Evolutionary conservation across 495 filamentous ascomycete genomes (phyloP).

Genomic region (Tuber umbilicatum): DNA sequence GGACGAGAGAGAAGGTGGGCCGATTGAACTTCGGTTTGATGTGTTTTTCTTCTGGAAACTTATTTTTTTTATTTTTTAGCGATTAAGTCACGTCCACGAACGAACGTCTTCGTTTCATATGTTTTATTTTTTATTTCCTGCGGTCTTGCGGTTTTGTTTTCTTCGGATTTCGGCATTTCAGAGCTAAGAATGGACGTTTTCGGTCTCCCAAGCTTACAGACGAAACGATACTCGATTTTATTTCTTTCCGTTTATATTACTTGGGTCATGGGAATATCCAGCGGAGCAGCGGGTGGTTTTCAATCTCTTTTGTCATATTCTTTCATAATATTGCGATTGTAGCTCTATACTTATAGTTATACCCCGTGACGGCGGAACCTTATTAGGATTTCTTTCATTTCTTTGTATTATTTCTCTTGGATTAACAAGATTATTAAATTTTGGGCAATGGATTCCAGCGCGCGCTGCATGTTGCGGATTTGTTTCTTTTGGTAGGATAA

Average conservation of each 20-base stretch:
- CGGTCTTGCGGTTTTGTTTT: neutral
- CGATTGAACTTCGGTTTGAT: constrained; percentile 11
- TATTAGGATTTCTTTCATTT: neutral
- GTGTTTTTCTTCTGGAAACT: neutral
- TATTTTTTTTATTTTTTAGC: neutral
- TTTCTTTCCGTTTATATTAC: constrained; percentile 3
- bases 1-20: constrained; percentile 37
- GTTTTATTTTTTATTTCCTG: neutral
- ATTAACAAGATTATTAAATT: neutral
- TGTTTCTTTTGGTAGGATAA: neutral
- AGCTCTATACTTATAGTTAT: neutral
- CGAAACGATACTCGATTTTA: neutral
- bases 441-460: neutral
- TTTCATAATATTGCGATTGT: neutral
- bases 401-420: neutral
- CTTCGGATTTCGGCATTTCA: neutral
- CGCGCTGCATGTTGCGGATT: neutral
- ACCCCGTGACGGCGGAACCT: neutral
- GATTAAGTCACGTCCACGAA: neutral
- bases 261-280: constrained; percentile 2
- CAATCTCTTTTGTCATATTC: neutral
- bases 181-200: neutral
- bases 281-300: constrained; percentile 3
- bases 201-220: neutral
- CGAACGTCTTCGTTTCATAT: neutral